phyloP scores from a whole-genome alignment of 1,284 basidiomycete species.

The Chalciporus sp. region DNA sequence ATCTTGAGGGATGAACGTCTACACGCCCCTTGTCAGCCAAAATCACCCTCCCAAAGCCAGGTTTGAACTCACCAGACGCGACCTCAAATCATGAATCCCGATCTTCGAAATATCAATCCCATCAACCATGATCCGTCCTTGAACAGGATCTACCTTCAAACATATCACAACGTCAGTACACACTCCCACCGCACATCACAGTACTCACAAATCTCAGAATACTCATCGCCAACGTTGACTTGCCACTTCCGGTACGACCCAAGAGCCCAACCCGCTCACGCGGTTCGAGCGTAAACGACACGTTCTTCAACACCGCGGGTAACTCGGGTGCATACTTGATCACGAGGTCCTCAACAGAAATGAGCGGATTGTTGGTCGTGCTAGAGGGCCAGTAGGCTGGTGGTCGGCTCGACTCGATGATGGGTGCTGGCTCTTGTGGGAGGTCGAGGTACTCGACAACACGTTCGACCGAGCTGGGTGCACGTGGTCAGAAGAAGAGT shows the following conservation, averaged over 20 bases:
- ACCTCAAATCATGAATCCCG: slow-evolving; percentile 83
- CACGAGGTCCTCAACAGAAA: slow-evolving; percentile 72
- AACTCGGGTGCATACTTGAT: slow-evolving; percentile 86
- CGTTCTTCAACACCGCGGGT: slow-evolving; percentile 76
- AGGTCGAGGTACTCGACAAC: slow-evolving; percentile 87
- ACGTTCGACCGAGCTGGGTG: slow-evolving; percentile 81
- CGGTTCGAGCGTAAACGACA: slow-evolving; percentile 68
- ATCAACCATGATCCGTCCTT: slow-evolving; percentile 82
- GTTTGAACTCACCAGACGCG: slow-evolving; percentile 56
- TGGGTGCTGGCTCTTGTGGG: slow-evolving; percentile 80
- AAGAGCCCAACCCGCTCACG: slow-evolving; percentile 73
- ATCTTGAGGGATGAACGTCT: slow-evolving; percentile 87
- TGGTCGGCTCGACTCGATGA: slow-evolving; percentile 67
- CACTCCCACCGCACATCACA: no score
- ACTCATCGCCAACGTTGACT: slow-evolving; percentile 84
- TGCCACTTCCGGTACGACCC: slow-evolving; percentile 80
- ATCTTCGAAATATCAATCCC: slow-evolving; percentile 90
- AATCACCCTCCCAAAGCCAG: not conserved
- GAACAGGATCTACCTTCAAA: slow-evolving; percentile 70
- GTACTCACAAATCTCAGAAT: slow-evolving; percentile 78
- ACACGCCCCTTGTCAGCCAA: slow-evolving; percentile 1
- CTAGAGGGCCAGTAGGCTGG: slow-evolving; percentile 90
- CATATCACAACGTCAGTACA: no score
- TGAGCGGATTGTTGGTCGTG: slow-evolving; percentile 49
- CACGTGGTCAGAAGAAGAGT: slow-evolving; percentile 59